A percentile compares a stretch with the other conserved stretches of the same genome.
Evolutionary conservation across 148 eudicot species (phyloP).

Genomic region (Vaccinium myrtillus): DNA sequence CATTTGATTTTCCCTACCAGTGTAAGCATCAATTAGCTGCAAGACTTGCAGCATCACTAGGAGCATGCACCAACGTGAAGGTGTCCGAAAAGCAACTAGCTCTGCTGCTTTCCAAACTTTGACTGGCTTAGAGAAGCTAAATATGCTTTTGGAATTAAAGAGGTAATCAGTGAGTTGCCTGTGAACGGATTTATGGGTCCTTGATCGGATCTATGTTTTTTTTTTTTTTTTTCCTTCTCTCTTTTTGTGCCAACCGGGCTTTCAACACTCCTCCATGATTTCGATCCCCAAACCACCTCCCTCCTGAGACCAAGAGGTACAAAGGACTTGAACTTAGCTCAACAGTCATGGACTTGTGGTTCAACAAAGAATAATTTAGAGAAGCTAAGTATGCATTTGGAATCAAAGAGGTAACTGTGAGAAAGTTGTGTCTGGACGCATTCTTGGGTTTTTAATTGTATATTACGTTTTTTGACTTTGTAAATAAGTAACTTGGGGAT

Average conservation of each 20-base stretch:
- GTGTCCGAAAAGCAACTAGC: conserved; percentile 88
- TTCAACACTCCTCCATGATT: too few relatives aligned
- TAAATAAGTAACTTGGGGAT: background rate
- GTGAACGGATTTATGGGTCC: background rate
- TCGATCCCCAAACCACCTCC: too few relatives aligned
- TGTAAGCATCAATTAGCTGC: conserved; percentile 99
- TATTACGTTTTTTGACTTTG: background rate
- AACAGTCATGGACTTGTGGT: too few relatives aligned
- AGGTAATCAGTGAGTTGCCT: background rate
- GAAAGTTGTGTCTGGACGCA: background rate
- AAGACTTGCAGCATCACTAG: conserved; percentile 70
- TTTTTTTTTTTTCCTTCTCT: too few relatives aligned
- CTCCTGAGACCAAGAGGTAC: too few relatives aligned
- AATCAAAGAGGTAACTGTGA: background rate
- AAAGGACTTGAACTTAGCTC: too few relatives aligned
- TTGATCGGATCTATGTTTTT: background rate
- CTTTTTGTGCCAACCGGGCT: too few relatives aligned
- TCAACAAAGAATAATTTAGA: too few relatives aligned
- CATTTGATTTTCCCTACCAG: conserved; percentile 29
- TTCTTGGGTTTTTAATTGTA: background rate
- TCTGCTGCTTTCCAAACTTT: conserved; percentile 58
- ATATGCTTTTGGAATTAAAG: background rate
- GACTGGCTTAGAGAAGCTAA: conserved; percentile 18
- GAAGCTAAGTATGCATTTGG: background rate
- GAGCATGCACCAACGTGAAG: conserved; percentile 57